Conservation (phyloP, 2,329 filamentous ascomycete species). For the Hysterium pulicare region DNA sequence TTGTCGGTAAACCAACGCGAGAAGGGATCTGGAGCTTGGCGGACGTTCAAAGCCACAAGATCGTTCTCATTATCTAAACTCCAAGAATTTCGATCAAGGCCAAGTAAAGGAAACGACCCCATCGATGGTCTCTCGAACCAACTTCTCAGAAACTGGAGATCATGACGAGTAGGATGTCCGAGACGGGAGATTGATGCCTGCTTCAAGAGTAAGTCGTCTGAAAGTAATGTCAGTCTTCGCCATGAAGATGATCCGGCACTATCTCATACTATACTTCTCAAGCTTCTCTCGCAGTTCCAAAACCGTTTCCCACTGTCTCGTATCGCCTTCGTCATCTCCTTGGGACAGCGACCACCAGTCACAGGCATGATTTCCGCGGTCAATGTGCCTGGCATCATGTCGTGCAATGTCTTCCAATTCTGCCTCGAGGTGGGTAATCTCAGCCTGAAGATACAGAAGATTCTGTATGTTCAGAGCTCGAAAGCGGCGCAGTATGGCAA, state of each 20-base stretch:
- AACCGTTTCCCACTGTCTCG: neutral
- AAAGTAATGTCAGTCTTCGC: neutral
- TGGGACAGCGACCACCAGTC: constrained; percentile 8
- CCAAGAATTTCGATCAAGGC: neutral
- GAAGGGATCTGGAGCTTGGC: too few relatives aligned
- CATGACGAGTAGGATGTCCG: neutral
- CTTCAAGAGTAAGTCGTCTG: neutral
- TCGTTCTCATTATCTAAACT: too few relatives aligned
- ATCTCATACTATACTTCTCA: neutral
- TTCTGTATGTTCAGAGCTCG: constrained; percentile 9
- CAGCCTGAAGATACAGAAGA: constrained; percentile 12
- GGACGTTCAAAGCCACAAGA: too few relatives aligned
- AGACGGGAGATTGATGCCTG: neutral
- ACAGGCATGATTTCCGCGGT: constrained; percentile 14
- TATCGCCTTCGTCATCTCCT: neutral
- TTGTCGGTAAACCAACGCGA: too few relatives aligned
- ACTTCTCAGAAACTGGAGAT: neutral
- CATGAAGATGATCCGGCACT: too few relatives aligned
- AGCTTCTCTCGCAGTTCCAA: neutral
- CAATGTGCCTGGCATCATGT: constrained; percentile 1
- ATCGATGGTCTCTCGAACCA: neutral
- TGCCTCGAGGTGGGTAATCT: constrained; percentile 8
- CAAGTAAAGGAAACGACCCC: neutral
- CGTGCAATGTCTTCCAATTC: constrained; percentile 4
- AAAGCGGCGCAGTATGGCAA: constrained; percentile 11